Evolutionary conservation across 2,329 filamentous ascomycete genomes (phyloP).

Genomic region (Chrysosporium keratinophilum): DNA sequence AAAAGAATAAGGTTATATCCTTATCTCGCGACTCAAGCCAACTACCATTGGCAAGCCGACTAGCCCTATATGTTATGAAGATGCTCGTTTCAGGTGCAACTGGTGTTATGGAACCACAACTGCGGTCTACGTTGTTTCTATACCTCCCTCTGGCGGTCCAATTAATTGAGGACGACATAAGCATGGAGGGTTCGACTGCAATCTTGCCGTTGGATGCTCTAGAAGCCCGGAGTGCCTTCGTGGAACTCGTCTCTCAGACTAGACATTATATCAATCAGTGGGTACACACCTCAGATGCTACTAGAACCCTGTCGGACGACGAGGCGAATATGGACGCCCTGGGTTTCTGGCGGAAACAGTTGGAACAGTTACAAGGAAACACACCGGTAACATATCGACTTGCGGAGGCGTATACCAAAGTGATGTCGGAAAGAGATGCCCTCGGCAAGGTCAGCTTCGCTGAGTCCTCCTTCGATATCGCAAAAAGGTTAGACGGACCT

Average conservation of each 20-base stretch:
- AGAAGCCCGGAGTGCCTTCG: conserved; percentile 44
- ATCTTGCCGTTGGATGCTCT: conserved; percentile 41
- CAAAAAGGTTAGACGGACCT: conserved; percentile 27
- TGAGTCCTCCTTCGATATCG: conserved; percentile 28
- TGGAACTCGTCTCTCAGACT: conserved; percentile 44
- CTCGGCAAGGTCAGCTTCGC: conserved; percentile 21
- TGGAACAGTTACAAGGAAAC: conserved; percentile 25
- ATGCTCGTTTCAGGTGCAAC: conserved; percentile 42
- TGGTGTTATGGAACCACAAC: conserved; percentile 24
- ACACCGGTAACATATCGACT: conserved; percentile 31
- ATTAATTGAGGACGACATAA: conserved; percentile 51
- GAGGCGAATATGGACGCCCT: conserved; percentile 10
- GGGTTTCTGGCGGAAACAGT: conserved; percentile 28
- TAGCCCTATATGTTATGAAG: conserved; percentile 58
- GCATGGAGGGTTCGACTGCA: conserved; percentile 45
- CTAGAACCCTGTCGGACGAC: not conserved
- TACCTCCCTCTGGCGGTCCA: conserved; percentile 47
- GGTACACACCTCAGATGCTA: conserved; percentile 21
- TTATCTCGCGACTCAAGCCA: conserved; percentile 55
- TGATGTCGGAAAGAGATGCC: conserved; percentile 28
- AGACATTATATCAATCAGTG: conserved; percentile 40
- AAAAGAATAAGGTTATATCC: conserved; percentile 21
- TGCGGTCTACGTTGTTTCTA: conserved; percentile 36
- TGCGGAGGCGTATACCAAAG: conserved; percentile 33
- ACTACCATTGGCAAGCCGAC: conserved; percentile 61